Base-by-base conservation (phyloP, 306 rosid species). In the Cicer pinnatifidum region DNA sequence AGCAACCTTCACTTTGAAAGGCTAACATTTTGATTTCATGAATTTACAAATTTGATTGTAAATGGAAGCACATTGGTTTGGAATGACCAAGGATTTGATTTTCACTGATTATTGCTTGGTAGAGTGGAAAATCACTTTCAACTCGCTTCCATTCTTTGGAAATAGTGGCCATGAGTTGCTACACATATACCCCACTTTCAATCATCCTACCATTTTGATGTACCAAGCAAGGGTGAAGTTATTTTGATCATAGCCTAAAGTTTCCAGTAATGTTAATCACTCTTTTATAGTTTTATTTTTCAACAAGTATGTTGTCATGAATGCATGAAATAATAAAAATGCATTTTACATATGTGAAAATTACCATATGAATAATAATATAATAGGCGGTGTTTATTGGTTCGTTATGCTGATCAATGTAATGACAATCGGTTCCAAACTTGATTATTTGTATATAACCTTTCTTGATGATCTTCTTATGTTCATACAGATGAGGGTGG, bases 401-500 rank as follows among this genome's bases (percentile, higher is more conserved):
- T 61, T 35, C 48, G 46, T 51, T 19, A 53, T 52, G 16, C 16
- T 48, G 33, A 33, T 15, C 52, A 8, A 58, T 28, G 13, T 16
- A 53, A 7, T n/a, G 7, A 38, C 10, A 33, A 11, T 11, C 4
- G 28, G 38, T 44, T 3, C 62, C 15, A 10, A 35, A 45, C 48
- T 72, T 8, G 19, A 7, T 53, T 67, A 3, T 28, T 60, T 59
- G 61, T 67, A 60, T 52, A 47, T 72, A 45, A 37, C 40, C 40
- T 7, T 40, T 57, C 11, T 68, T 75, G 47, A 61, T 69, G 76
- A 72, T 75, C 76, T 50, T 75, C 75, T 62, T 76, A 57, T 65
- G 53, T 78, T 80, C 46, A 65, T 70, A 78, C 85, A 89, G 94
- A 86, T 15, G 89, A 84, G 77, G 89, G 85, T 69, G 86, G 88